Evolutionary conservation across 2,329 filamentous ascomycete species (phyloP).

Genomic region (Sordariomycetes sp.): DNA sequence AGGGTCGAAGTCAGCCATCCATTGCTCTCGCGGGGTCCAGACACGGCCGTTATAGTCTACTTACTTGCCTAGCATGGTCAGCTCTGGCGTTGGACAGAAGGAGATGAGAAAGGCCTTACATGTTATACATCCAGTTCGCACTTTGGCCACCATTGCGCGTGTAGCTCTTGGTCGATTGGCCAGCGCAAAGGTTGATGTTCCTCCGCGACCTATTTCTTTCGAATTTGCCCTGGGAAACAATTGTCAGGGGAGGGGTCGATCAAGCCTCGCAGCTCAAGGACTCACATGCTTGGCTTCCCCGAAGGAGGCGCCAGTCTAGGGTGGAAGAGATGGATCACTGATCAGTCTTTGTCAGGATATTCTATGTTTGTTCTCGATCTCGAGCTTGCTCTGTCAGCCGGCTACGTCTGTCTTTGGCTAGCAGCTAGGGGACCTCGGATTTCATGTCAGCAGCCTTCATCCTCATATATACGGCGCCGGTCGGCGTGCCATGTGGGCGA

Average conservation of each 20-base stretch:
- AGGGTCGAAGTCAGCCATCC: background rate
- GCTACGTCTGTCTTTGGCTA: too few relatives aligned
- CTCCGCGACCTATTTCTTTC: slow-evolving; percentile 7
- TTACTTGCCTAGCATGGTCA: slow-evolving; percentile 14
- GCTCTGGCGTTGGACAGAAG: slow-evolving; percentile 3
- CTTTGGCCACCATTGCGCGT: slow-evolving; percentile 16
- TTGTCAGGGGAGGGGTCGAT: too few relatives aligned
- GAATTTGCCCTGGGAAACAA: slow-evolving; percentile 3
- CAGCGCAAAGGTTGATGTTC: slow-evolving; percentile 18
- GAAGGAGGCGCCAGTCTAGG: too few relatives aligned
- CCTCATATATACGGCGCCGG: background rate
- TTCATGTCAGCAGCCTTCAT: background rate
- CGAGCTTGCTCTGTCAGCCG: too few relatives aligned
- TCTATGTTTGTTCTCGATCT: too few relatives aligned
- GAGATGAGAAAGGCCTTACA: slow-evolving; percentile 11
- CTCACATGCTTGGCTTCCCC: slow-evolving; percentile 1
- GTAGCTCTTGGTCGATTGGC: slow-evolving; percentile 17
- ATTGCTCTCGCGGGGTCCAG: background rate
- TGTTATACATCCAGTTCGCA: slow-evolving; percentile 16
- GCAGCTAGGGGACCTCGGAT: too few relatives aligned
- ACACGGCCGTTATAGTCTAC: slow-evolving; percentile 6
- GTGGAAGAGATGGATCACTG: too few relatives aligned
- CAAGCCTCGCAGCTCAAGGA: too few relatives aligned
- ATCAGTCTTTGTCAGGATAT: too few relatives aligned
- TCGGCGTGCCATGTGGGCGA: background rate